Evolutionary conservation across 2,329 filamentous ascomycete species (phyloP).

Genomic region (Cladosporium sp.): DNA sequence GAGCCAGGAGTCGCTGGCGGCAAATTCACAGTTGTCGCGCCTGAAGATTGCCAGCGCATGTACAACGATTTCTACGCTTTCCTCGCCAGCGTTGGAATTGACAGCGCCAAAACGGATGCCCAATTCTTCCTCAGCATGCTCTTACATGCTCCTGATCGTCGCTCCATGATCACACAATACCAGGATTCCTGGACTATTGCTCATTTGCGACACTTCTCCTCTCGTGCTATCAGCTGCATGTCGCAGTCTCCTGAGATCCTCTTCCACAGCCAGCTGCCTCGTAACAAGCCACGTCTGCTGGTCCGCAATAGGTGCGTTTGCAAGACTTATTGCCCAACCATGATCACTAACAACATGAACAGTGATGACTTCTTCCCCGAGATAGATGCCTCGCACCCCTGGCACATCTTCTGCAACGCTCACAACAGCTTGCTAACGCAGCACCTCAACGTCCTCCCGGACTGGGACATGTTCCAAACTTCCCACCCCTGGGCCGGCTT

Average conservation of each 20-base stretch:
- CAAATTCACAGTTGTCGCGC: conserved; percentile 71
- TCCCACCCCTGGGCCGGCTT: conserved; percentile 72
- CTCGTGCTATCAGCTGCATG: conserved; percentile 89
- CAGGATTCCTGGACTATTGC: conserved; percentile 84
- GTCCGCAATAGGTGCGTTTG: conserved; percentile 53
- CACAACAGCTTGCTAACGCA: conserved; percentile 83
- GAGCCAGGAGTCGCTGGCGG: conserved; percentile 61
- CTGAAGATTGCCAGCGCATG: conserved; percentile 72
- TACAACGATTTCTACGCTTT: conserved; percentile 93
- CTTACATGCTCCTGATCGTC: conserved; percentile 67
- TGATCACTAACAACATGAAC: no score
- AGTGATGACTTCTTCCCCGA: conserved; percentile 85
- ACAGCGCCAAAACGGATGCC: conserved; percentile 89
- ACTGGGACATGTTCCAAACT: conserved; percentile 78
- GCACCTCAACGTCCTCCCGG: conserved; percentile 82
- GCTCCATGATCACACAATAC: conserved; percentile 71
- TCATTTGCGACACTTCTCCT: conserved; percentile 74
- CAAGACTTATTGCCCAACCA: not conserved
- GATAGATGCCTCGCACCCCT: conserved; percentile 77
- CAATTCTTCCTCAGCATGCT: conserved; percentile 87
- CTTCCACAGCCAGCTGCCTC: conserved; percentile 79
- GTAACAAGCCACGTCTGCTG: conserved; percentile 71
- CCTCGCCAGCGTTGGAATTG: conserved; percentile 70
- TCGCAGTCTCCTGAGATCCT: conserved; percentile 83
- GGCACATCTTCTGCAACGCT: conserved; percentile 94